A percentile compares a stretch with the other conserved stretches of the same genome.
phyloP scores from a whole-genome alignment of 345 rosid genomes.

The Rubroshorea leprosula region DNA sequence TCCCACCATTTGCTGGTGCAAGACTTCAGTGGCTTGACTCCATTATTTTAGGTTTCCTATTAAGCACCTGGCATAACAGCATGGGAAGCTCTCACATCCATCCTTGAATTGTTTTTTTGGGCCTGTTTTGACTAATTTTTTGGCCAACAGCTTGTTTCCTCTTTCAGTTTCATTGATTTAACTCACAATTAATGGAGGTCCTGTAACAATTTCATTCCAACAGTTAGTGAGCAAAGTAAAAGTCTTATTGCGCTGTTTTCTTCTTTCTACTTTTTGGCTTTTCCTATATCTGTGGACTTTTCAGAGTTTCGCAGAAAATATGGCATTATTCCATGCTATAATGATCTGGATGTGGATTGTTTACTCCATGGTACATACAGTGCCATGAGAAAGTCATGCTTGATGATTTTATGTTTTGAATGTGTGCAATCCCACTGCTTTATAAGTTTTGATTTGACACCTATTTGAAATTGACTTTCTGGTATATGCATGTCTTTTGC shows the following conservation, averaged over 20 bases:
- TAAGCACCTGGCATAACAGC: background rate
- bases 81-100: slow-evolving; percentile 2
- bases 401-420: no score
- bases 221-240: no score
- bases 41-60: slow-evolving; percentile 1
- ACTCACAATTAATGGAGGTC: background rate
- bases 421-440: no score
- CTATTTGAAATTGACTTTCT: background rate
- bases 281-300: background rate
- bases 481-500: slow-evolving; percentile 6
- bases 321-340: background rate
- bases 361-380: background rate
- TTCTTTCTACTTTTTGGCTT: background rate
- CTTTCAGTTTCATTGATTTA: background rate
- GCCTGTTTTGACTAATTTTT: no score
- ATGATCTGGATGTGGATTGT: background rate
- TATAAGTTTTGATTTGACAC: no score
- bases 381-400: background rate
- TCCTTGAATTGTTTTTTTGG: slow-evolving; percentile 1
- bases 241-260: no score
- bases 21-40: no score
- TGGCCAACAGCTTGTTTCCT: background rate
- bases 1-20: background rate
- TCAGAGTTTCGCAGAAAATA: no score
- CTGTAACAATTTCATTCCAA: background rate